A percentile compares a stretch with the other conserved stretches of the same genome.
phyloP scores from a whole-genome alignment of 2,329 filamentous ascomycete genomes.

The Venturia nashicola region DNA sequence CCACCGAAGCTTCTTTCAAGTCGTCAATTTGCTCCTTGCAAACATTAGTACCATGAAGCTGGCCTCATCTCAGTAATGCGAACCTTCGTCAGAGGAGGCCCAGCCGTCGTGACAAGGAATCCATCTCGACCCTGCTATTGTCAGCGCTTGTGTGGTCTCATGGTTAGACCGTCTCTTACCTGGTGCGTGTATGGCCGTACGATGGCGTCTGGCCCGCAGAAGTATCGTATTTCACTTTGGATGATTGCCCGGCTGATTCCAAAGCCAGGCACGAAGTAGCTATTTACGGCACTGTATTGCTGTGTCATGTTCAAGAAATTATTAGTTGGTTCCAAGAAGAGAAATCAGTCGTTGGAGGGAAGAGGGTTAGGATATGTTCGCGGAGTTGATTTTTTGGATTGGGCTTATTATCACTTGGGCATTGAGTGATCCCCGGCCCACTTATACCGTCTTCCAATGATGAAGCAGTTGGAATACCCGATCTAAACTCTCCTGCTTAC shows the following conservation, averaged over 20 bases:
- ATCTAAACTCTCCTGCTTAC: not conserved
- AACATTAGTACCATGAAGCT: not conserved
- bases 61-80: not conserved
- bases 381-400: not conserved
- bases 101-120: slow-evolving; percentile 28
- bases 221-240: slow-evolving; percentile 30
- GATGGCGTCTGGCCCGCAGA: slow-evolving; percentile 30
- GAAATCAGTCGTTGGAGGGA: not conserved
- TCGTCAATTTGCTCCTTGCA: slow-evolving; percentile 30
- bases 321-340: not conserved
- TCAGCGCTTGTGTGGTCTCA: not conserved
- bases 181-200: slow-evolving; percentile 30
- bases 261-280: slow-evolving; percentile 30
- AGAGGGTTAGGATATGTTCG: not conserved
- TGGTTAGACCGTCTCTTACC: slow-evolving; percentile 15
- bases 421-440: not conserved
- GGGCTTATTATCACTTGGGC: not conserved
- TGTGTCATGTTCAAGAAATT: not conserved
- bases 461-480: not conserved
- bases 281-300: slow-evolving; percentile 16
- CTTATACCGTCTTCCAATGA: not conserved
- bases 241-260: slow-evolving; percentile 32
- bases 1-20: slow-evolving; percentile 25
- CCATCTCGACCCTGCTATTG: slow-evolving; percentile 26
- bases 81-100: slow-evolving; percentile 30